Base-by-base conservation (phyloP, 129 eudicot genomes). In the Lonicera japonica region DNA sequence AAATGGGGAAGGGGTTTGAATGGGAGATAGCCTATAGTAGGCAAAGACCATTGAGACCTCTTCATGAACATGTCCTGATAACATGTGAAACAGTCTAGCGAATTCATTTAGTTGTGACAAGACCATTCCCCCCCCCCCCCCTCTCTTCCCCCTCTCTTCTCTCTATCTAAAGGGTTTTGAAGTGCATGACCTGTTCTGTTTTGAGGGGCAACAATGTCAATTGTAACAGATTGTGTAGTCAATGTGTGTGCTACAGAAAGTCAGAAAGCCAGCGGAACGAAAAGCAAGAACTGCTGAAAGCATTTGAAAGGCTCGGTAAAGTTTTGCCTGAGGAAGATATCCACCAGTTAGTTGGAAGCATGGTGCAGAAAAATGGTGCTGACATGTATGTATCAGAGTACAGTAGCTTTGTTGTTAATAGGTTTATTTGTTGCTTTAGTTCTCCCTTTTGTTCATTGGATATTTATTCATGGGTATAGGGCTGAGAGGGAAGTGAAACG, bases 251-350 rank as follows among this genome's bases (percentile, higher is more conserved):
- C 69, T 88, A 18, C 67, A 79, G 71, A 85, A n/a, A 80, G 66
- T 68, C 70, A 25, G 87, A 76, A 64, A 73, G 66, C 78, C 46
- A 75, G 21, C 78, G 75, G 51, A 70, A 53, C 54, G 58, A 65
- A 69, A 67, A 12, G 21, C 82, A 78, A 52, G 81, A 80, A 63
- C 48, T 80, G 71, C 70, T 62, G 54, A 94, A 80, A 79, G 89
- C 85, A 57, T 65, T 78, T 21, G 96, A 76, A 64, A 85, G 82
- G 82, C 85, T 94, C 20, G 63, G 64, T 51, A 94, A 79, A 78
- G 85, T 80, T 16, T 52, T 83, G 58, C 63, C 57, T 58, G 95
- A 88, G 80, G 89, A 91, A 71, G 92, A 88, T 79, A 81, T 94
- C 70, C 89, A 92, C 12, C 60, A 72, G 68, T 58, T 94, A 54